Base-by-base conservation (phyloP, 139 green algal species). In the Dunaliella primolecta region DNA sequence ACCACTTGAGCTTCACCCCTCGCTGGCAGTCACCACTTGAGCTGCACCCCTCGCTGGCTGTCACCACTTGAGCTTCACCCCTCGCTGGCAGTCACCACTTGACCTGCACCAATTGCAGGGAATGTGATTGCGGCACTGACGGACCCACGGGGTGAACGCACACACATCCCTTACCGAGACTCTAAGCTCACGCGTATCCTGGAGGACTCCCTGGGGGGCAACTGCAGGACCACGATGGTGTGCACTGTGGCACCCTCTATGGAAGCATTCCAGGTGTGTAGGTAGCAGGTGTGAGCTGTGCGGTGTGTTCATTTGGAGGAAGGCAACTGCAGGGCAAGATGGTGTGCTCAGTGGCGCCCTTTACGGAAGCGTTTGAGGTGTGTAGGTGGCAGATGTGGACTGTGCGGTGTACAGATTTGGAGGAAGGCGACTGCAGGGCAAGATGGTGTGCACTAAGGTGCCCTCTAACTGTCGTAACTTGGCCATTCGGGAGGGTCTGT, bases 101-200 rank as follows among this genome's bases (percentile, higher is more conserved):
- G n/a, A n/a, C n/a, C n/a, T n/a, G n/a, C n/a, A n/a, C n/a, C n/a
- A n/a, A n/a, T n/a, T 71, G 21, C 82, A 93, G 90, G 97, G n/a
- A 99, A 99, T 83, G 97, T 99, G 0, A 99, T 99, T 88, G 92
- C 93, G 23, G 96, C 96, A 2, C 91, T 99, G 82, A 98, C 97
- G 1, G 96, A 97, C 83, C 90, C 81, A n/a, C 46, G 81, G 3
- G 75, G 75, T 0, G 88, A 91, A 83, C 90, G 92, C 3, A 64
- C 90, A 2, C 96, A 99, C 87, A 94, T 99, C 76, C 97, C 96
- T 0, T 99, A 99, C 90, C 89, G 96, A 23, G 95, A 99, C 88
- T 97, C 92, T 74, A 88, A 85, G 85, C 92, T 98, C 36, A 97
- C 95, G 15, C 86, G 95, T 46, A 95, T 97, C 81, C 89, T 98